phyloP scores from a whole-genome alignment of 768 basidiomycete species.

The Kwoniella europaea region DNA sequence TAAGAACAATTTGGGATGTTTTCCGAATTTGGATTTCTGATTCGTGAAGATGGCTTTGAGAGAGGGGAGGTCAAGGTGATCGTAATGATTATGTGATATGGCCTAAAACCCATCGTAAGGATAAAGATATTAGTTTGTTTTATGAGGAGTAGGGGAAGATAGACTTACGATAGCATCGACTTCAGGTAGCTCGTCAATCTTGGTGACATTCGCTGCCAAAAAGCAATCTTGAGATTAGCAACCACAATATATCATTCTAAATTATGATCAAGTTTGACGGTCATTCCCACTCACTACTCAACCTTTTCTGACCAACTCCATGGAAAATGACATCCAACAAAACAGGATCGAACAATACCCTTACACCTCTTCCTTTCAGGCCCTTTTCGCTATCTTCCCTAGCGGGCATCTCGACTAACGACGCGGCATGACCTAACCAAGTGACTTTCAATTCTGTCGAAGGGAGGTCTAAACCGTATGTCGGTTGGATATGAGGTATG shows the following conservation, averaged over 20 bases:
- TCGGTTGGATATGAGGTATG: constrained; percentile 38
- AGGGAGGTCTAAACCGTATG: constrained; percentile 25
- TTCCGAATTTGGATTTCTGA: constrained; percentile 59
- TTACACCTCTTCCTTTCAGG: constrained; percentile 44
- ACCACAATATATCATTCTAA: no score
- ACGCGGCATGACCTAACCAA: constrained; percentile 58
- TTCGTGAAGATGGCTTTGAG: constrained; percentile 28
- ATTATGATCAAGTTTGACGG: no score
- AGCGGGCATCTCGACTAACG: constrained; percentile 52
- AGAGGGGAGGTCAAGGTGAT: constrained; percentile 48
- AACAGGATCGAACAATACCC: constrained; percentile 58
- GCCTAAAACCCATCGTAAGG: constrained; percentile 42
- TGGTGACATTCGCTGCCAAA: constrained; percentile 63
- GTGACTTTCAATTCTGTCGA: constrained; percentile 38
- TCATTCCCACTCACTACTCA: constrained; percentile 30
- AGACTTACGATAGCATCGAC: constrained; percentile 66
- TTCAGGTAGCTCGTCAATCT: constrained; percentile 66
- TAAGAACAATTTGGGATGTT: constrained; percentile 67
- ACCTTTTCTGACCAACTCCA: constrained; percentile 33
- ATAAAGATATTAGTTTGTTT: background rate
- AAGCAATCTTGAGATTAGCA: no score
- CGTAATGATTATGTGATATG: constrained; percentile 64
- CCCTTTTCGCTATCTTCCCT: background rate
- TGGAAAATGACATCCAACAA: constrained; percentile 55
- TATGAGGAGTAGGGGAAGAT: no score